A percentile compares a stretch with the other conserved stretches of the same genome.
phyloP scores from a whole-genome alignment of 164 flowering plant species.

The Vitis rupestris region DNA sequence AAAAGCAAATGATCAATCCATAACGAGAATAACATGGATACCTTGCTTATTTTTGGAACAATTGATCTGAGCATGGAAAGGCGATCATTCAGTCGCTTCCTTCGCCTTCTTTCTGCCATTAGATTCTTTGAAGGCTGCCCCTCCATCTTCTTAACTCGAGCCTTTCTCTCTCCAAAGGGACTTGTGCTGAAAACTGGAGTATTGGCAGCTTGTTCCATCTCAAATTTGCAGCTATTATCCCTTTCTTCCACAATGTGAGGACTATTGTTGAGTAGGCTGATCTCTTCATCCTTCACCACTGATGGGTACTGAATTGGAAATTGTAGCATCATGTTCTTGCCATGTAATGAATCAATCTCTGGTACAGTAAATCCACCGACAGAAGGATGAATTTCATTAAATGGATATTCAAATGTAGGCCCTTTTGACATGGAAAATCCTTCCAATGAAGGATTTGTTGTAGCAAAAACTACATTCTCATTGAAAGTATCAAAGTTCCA shows the following conservation, averaged over 20 bases:
- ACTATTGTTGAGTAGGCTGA: too few relatives aligned
- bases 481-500: conserved; percentile 46
- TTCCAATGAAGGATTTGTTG: conserved; percentile 34
- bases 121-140: conserved; percentile 93
- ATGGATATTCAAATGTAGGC: conserved; percentile 28
- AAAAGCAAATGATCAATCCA: too few relatives aligned
- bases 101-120: conserved; percentile 89
- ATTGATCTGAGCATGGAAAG: conserved; percentile 91
- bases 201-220: conserved; percentile 25
- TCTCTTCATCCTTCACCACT: conserved; percentile 28
- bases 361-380: conserved; percentile 31
- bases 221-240: conserved; percentile 26
- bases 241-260: conserved; percentile 19
- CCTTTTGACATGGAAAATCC: conserved; percentile 26
- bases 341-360: conserved; percentile 28
- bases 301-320: conserved; percentile 32
- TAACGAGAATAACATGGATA: conserved; percentile 4
- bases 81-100: conserved; percentile 87
- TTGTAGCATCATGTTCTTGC: conserved; percentile 13
- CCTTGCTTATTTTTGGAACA: conserved; percentile 96
- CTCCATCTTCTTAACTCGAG: conserved; percentile 44
- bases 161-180: conserved; percentile 23
- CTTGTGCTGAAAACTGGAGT: conserved; percentile 25
- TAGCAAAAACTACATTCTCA: conserved; percentile 32
- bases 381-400: conserved; percentile 30